These are phyloP conservation scores for Corymbia citriodora DNA, from an alignment of 441 rosid genomes.

Conservation along the genomic window DNA sequence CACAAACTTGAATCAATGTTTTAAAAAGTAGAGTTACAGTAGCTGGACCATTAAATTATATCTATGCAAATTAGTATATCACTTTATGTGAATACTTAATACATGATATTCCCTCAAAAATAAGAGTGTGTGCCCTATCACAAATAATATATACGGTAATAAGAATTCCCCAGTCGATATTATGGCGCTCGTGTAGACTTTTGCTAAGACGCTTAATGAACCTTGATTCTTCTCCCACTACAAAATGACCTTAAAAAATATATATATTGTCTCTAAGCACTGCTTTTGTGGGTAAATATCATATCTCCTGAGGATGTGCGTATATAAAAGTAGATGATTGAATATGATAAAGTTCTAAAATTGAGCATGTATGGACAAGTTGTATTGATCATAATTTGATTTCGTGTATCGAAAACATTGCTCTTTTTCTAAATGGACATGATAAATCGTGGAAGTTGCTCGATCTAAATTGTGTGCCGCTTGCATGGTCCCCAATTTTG, in stretches of 20 bases:
- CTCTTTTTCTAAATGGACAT: neutral
- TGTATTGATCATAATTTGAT: fast-evolving
- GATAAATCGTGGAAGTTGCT: neutral
- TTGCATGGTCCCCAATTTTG: neutral
- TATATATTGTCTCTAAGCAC: neutral
- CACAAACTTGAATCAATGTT: neutral
- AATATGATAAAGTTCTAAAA: neutral
- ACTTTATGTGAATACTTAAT: neutral
- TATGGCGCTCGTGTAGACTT: too few species aligned
- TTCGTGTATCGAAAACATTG: fast-evolving
- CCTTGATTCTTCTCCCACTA: neutral
- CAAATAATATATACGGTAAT: too few species aligned
- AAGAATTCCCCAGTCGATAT: too few species aligned
- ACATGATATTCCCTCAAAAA: too few species aligned
- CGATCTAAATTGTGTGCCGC: neutral
- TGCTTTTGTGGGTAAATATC: neutral
- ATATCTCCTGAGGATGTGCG: neutral
- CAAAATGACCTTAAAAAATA: neutral
- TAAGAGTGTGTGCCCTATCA: too few species aligned
- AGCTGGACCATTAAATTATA: too few species aligned
- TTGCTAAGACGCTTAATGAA: neutral
- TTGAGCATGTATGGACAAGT: fast-evolving
- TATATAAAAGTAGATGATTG: neutral
- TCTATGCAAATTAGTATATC: neutral
- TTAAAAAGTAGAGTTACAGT: too few species aligned